These are phyloP conservation scores for Luvunga scandens DNA, from an alignment of 345 rosid species.

Conservation along the genomic window DNA sequence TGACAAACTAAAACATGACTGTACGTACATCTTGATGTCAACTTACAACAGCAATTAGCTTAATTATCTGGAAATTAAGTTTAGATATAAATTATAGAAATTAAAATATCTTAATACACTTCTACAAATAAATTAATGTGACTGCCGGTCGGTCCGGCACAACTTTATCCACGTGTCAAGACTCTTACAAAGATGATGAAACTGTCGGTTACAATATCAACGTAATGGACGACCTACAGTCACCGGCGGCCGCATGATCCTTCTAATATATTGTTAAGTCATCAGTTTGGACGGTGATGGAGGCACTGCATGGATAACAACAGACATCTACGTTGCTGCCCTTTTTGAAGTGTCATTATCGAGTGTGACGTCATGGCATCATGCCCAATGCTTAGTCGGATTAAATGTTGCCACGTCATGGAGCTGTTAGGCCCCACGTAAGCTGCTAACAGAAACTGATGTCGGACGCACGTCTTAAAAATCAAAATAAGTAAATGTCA, in stretches of 20 bases:
- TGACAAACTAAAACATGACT: background rate
- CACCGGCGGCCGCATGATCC: background rate
- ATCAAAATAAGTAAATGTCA: background rate
- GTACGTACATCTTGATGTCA: conserved; percentile 1
- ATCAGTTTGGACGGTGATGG: conserved; percentile 19
- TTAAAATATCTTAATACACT: too few relatives aligned
- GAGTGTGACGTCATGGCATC: conserved; percentile 4
- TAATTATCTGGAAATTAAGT: background rate
- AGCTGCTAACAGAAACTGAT: background rate
- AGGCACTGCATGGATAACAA: conserved; percentile 1
- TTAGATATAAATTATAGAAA: too few relatives aligned
- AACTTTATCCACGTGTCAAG: conserved; percentile 24
- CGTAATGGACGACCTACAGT: background rate
- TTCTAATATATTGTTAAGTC: background rate
- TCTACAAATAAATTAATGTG: background rate
- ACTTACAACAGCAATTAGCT: background rate
- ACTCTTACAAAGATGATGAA: conserved; percentile 23
- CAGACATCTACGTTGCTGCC: background rate
- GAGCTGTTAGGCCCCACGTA: conserved; percentile 14
- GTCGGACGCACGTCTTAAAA: background rate
- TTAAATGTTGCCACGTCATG: conserved; percentile 2
- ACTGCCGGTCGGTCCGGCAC: conserved; percentile 25
- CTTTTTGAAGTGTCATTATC: conserved; percentile 9
- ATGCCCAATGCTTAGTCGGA: conserved; percentile 15
- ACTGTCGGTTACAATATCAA: conserved; percentile 35